These are phyloP conservation scores for Dalbergia oliveri DNA, from an alignment of 306 rosid species.

Conservation along the genomic window DNA sequence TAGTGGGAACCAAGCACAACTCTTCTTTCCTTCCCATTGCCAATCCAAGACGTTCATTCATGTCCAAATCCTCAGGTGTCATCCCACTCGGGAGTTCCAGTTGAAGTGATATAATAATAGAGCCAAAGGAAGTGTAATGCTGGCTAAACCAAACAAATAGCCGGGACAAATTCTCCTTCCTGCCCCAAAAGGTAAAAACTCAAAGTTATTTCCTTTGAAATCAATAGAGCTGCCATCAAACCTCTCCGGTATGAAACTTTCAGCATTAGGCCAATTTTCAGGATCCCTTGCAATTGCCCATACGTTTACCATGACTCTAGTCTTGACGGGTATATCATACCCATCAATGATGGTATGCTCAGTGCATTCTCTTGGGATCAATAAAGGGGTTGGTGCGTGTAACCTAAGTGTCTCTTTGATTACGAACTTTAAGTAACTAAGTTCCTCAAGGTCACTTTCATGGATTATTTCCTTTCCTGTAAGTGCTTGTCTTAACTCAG, in stretches of 20 bases:
- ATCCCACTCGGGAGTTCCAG: background rate
- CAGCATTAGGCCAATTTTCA: slow-evolving; percentile 18
- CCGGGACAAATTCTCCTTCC: too few species aligned
- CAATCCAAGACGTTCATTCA: background rate
- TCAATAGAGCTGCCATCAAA: slow-evolving; percentile 5
- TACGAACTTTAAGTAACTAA: slow-evolving; percentile 16
- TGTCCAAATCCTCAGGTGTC: background rate
- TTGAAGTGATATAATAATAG: background rate
- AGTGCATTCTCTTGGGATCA: slow-evolving; percentile 34
- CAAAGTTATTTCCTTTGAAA: slow-evolving; percentile 14
- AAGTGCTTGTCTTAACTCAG: slow-evolving; percentile 25
- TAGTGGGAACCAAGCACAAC: background rate
- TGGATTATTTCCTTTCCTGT: background rate
- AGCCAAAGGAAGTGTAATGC: background rate
- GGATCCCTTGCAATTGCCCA: slow-evolving; percentile 35
- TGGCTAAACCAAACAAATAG: background rate
- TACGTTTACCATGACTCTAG: slow-evolving; percentile 1
- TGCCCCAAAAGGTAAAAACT: too few species aligned
- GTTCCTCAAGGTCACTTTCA: slow-evolving; percentile 32
- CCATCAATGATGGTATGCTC: background rate
- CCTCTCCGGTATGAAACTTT: slow-evolving; percentile 26
- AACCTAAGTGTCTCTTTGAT: slow-evolving; percentile 26
- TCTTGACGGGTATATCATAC: slow-evolving; percentile 7
- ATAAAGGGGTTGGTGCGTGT: slow-evolving; percentile 22
- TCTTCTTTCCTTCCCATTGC: background rate